phyloP scores from a whole-genome alignment of 768 basidiomycete species.

The Collybiopsis luxurians region DNA sequence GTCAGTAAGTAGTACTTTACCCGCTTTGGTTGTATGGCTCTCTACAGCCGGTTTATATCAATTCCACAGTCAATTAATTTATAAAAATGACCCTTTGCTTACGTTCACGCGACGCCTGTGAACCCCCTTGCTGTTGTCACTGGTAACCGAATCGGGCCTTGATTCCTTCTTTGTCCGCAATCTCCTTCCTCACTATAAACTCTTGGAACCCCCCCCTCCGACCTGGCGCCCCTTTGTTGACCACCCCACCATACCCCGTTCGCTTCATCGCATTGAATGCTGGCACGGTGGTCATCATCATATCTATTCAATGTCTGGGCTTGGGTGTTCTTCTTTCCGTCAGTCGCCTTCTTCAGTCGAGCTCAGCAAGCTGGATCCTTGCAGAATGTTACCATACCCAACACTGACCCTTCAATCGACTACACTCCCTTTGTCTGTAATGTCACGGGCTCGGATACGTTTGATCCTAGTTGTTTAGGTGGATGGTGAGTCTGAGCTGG shows the following conservation, averaged over 20 bases:
- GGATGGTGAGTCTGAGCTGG: slow-evolving; percentile 51
- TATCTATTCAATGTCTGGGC: background rate
- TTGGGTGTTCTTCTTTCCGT: background rate
- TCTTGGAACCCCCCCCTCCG: background rate
- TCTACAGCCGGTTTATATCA: slow-evolving; percentile 1
- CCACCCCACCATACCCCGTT: background rate
- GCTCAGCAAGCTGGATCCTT: slow-evolving; percentile 12
- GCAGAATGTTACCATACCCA: slow-evolving; percentile 36
- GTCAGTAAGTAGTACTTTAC: slow-evolving; percentile 3
- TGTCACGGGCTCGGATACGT: slow-evolving; percentile 17
- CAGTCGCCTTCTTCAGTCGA: background rate
- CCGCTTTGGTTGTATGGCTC: slow-evolving; percentile 1
- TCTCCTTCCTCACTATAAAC: slow-evolving; percentile 1
- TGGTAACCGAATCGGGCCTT: background rate
- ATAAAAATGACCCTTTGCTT: background rate
- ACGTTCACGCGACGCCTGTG: background rate
- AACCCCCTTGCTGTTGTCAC: slow-evolving; percentile 1
- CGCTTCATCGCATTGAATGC: slow-evolving; percentile 8
- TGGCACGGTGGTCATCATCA: slow-evolving; percentile 4
- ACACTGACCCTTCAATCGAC: slow-evolving; percentile 36
- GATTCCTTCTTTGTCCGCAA: background rate
- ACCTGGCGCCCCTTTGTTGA: background rate
- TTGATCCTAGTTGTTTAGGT: slow-evolving; percentile 32
- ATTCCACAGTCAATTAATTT: background rate
- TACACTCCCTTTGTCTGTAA: slow-evolving; percentile 50